phyloP scores from a whole-genome alignment of 2,329 filamentous ascomycete species.

The Penicillium paneum region DNA sequence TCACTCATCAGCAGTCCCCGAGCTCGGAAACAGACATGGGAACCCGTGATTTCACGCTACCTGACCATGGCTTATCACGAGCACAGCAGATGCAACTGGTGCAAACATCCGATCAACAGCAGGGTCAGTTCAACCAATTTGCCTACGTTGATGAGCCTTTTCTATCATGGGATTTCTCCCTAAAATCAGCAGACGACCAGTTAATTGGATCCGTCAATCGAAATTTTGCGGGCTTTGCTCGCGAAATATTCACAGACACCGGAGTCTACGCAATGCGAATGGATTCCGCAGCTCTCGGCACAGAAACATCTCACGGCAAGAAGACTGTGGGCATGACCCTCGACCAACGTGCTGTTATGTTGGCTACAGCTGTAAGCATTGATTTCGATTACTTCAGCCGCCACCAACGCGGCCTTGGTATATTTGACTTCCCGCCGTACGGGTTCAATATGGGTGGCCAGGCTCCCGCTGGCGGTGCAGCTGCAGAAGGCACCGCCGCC shows the following conservation, averaged over 20 bases:
- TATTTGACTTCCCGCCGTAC: constrained; percentile 55
- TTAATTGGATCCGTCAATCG: constrained; percentile 62
- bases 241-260: constrained; percentile 64
- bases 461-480: constrained; percentile 39
- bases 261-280: constrained; percentile 63
- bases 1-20: constrained; percentile 53
- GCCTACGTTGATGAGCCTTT: constrained; percentile 62
- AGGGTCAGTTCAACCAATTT: constrained; percentile 57
- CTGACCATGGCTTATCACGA: constrained; percentile 49
- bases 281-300: constrained; percentile 55
- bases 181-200: constrained; percentile 50
- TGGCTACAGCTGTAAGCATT: constrained; percentile 62
- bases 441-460: constrained; percentile 48
- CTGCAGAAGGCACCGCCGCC: constrained; percentile 38
- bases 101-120: constrained; percentile 22
- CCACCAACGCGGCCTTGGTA: constrained; percentile 49
- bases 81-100: constrained; percentile 47
- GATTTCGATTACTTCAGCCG: constrained; percentile 68
- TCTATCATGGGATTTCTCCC: constrained; percentile 63
- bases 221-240: constrained; percentile 60
- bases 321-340: constrained; percentile 56
- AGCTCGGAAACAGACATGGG: constrained; percentile 35
- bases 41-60: constrained; percentile 41
- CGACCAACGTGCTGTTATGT: constrained; percentile 64
- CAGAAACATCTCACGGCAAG: constrained; percentile 30